Base-by-base conservation (phyloP, 2,329 filamentous ascomycete genomes). In the Pseudodiploospora longispora region DNA sequence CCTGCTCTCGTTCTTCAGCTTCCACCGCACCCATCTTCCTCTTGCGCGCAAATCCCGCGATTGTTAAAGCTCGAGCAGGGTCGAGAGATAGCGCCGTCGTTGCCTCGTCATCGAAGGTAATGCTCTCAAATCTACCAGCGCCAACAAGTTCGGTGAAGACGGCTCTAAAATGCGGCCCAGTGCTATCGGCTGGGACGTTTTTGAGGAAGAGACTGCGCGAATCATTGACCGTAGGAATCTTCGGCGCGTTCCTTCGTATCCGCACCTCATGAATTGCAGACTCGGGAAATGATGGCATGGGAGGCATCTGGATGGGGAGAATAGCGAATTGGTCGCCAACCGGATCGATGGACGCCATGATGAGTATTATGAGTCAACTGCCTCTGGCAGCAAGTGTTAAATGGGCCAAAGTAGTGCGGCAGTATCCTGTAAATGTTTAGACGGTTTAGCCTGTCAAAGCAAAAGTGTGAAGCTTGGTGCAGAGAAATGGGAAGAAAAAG, bases 111-210 rank as follows among this genome's bases (percentile, higher is more conserved):
- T 89, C 84, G 51, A 97, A 96, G 0, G 75, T 69, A 5, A 94
- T 83, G 42, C 70, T 73, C 62, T 95, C 87, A 39, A 97, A 85
- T 38, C 85, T 76, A 3, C 85, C 86, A 1, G 84, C 81, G 6
- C 87, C 85, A 0, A 96, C 74, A 10, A 94, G 76, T 1, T 75
- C 71, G 1, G 78, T 69, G 54, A 97, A 94, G 0, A 97, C 68
- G 36, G 81, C 73, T 37, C 87, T 82, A 36, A 97, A 74, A 55
- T 90, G 86, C 1, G 72, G 63, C 45, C 87, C 82, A 4, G 87
- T 94, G 47, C 87, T 83, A 59, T 96, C 90, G 50, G 84, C 73
- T 6, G 93, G 93, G 1, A 94, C 69, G 57, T 98, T 97, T 51
- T 90, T 85, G n/a, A 95, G 61, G 65, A 95, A 98, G 12, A 98